Percentiles rank a stretch among this genome's conserved stretches.
Conservation (phyloP, 2,329 filamentous ascomycete species). For the Fusarium hainanense region DNA sequence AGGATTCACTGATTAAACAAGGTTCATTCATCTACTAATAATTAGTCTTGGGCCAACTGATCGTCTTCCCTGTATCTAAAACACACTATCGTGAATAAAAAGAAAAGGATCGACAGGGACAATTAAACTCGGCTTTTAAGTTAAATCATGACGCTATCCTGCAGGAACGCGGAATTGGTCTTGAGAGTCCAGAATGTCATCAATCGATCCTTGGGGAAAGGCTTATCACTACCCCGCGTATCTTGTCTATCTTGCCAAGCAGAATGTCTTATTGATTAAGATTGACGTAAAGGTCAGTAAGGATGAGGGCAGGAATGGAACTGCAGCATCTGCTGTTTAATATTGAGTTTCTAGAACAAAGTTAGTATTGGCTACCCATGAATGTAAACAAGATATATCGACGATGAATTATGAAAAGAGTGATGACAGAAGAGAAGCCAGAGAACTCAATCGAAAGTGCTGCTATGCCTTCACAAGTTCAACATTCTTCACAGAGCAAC, state of each 20-base stretch:
- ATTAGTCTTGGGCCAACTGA: background rate
- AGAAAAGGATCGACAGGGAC: conserved; percentile 13
- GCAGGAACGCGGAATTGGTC: conserved; percentile 5
- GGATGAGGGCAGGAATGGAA: background rate
- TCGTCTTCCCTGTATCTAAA: background rate
- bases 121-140: conserved; percentile 29
- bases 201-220: background rate
- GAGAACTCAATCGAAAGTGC: conserved; percentile 4
- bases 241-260: background rate
- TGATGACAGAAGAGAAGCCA: background rate
- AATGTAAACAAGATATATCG: background rate
- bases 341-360: background rate
- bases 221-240: conserved; percentile 16
- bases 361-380: no score
- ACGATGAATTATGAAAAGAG: background rate
- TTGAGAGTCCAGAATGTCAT: conserved; percentile 1
- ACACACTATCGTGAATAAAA: background rate
- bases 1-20: background rate
- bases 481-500: background rate
- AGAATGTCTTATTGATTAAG: background rate
- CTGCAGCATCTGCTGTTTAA: background rate
- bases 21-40: background rate
- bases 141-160: conserved; percentile 35
- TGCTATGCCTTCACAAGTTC: background rate
- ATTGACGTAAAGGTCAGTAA: background rate